These are phyloP conservation scores for Trametes cinnabarina DNA, from an alignment of 768 basidiomycete species.

Conservation along the genomic window DNA sequence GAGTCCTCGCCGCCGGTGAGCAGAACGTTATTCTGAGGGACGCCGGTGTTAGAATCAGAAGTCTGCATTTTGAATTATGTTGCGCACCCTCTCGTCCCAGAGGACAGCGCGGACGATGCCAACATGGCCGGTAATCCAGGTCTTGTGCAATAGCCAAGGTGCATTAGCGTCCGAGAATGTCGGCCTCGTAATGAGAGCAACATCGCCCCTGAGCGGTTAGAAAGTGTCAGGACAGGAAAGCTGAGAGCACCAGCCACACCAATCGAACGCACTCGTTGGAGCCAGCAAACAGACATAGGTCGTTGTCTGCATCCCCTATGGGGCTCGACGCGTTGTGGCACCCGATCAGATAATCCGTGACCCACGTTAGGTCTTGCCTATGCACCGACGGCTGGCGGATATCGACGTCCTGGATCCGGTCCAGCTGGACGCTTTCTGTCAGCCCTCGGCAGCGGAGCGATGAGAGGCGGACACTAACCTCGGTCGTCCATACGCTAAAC, in stretches of 20 bases:
- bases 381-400: slow-evolving; percentile 67
- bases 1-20: slow-evolving; percentile 37
- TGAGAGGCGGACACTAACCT: slow-evolving; percentile 40
- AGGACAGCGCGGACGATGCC: slow-evolving; percentile 34
- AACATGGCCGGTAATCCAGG: slow-evolving; percentile 30
- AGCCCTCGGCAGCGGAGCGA: background rate
- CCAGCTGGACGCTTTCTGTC: slow-evolving; percentile 44
- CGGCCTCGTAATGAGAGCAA: slow-evolving; percentile 30
- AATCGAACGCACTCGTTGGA: slow-evolving; percentile 58
- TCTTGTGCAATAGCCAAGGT: slow-evolving; percentile 31
- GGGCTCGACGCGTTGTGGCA: slow-evolving; percentile 36
- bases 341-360: slow-evolving; percentile 74
- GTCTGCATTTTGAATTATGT: background rate
- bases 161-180: slow-evolving; percentile 23
- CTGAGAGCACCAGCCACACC: background rate
- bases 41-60: background rate
- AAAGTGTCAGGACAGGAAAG: background rate
- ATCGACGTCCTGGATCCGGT: slow-evolving; percentile 53
- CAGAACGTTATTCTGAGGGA: slow-evolving; percentile 31
- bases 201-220: slow-evolving; percentile 28
- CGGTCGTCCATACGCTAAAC: slow-evolving; percentile 77
- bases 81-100: slow-evolving; percentile 33
- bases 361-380: slow-evolving; percentile 57
- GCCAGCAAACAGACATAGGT: slow-evolving; percentile 60
- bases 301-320: slow-evolving; percentile 31